Percentiles rank a stretch among this genome's conserved stretches.
These are phyloP conservation scores for Gossypium thurberi DNA, from an alignment of 345 rosid genomes.

Conservation along the genomic window DNA sequence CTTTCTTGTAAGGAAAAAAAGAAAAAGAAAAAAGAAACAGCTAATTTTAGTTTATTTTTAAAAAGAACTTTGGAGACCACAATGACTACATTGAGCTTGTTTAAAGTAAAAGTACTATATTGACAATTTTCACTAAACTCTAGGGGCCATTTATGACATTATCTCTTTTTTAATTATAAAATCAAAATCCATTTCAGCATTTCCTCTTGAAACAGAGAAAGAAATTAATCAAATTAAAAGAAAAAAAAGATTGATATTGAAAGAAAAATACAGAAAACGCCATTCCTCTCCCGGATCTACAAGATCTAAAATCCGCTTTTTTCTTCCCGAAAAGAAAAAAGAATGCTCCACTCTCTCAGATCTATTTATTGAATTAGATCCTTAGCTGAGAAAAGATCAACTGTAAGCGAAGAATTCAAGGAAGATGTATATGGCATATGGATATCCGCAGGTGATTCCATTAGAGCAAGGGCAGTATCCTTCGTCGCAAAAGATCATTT, in stretches of 20 bases:
- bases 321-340: background rate
- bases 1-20: too few relatives aligned
- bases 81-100: too few relatives aligned
- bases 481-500: conserved; percentile 66
- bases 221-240: background rate
- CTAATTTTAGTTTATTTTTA: too few relatives aligned
- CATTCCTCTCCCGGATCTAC: conserved; percentile 6
- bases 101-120: too few relatives aligned
- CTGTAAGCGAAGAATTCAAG: conserved; percentile 5
- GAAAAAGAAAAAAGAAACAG: too few relatives aligned
- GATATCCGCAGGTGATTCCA: conserved; percentile 98
- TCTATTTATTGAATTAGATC: conserved; percentile 23
- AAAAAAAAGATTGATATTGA: background rate
- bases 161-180: background rate
- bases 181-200: background rate
- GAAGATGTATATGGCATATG: conserved; percentile 93
- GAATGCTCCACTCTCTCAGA: conserved; percentile 15
- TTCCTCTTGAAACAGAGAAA: background rate
- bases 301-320: background rate
- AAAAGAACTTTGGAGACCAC: too few relatives aligned
- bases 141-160: too few relatives aligned
- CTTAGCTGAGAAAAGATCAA: conserved; percentile 5
- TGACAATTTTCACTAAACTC: too few relatives aligned
- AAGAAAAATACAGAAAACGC: background rate
- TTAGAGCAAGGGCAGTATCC: conserved; percentile 57